Conservation (phyloP, 306 rosid genomes). For the Trichosanthes truncata region DNA sequence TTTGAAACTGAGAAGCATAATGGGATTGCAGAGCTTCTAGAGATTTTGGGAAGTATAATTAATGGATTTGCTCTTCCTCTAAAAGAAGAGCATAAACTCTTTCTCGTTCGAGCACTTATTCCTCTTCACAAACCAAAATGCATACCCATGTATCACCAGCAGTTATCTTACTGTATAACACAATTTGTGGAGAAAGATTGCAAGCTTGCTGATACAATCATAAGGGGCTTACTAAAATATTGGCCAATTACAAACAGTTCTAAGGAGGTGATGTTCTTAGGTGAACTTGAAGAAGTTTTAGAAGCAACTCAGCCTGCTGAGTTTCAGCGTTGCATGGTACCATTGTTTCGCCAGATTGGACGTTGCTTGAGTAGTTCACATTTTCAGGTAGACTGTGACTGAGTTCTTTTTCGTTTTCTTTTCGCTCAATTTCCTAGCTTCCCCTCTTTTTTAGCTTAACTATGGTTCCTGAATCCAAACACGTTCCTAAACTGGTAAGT, state of each 20-base stretch:
- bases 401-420: not conserved
- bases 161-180: slow-evolving; percentile 83
- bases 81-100: slow-evolving; percentile 96
- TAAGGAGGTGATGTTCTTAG: slow-evolving; percentile 97
- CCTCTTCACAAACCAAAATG: slow-evolving; percentile 98
- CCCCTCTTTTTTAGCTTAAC: not conserved
- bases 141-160: slow-evolving; percentile 88
- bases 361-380: slow-evolving; percentile 92
- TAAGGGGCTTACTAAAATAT: slow-evolving; percentile 79
- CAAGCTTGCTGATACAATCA: slow-evolving; percentile 95
- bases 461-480: not conserved
- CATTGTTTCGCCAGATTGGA: slow-evolving; percentile 69
- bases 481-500: not conserved
- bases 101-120: slow-evolving; percentile 85
- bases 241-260: slow-evolving; percentile 96
- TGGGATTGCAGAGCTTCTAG: slow-evolving; percentile 88
- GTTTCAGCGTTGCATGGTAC: slow-evolving; percentile 87
- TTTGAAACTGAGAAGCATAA: slow-evolving; percentile 97
- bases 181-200: slow-evolving; percentile 96
- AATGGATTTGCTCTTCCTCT: slow-evolving; percentile 94
- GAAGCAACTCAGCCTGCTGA: slow-evolving; percentile 94
- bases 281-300: slow-evolving; percentile 94
- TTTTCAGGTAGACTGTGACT: slow-evolving; percentile 65
- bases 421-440: slow-evolving; percentile 13
- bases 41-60: slow-evolving; percentile 94